Evolutionary conservation across 2,329 filamentous ascomycete species (phyloP), one percentile per base, ranked within the genome.

Genomic region (Claviceps sp.): DNA sequence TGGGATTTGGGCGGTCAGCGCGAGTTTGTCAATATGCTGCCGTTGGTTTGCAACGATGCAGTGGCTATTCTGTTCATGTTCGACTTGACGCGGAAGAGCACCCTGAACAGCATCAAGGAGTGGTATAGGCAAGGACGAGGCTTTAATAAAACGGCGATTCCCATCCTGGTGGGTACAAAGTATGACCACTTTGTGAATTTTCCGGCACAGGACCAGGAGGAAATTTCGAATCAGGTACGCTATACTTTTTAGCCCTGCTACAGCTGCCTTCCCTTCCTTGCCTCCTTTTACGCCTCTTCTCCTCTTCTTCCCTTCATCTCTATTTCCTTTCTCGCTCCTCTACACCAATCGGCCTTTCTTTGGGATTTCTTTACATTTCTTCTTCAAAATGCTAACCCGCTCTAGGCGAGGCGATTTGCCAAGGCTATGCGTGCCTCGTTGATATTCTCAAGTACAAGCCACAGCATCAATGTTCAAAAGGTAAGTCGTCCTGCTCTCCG

Each of bases 131-230:
- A 98, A 70, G 93, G 93, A 47, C 80, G 93, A 57, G 93, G 93
- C 23, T 98, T 98, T 77, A 98, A 98, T 77, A 98, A 98, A 77
- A 98, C 93, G 14, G 93, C 93, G n/a, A 98, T 98, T 59, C 93
- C 93, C 0, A 95, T 98, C 63, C 71, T 98, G 23, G 88, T 98
- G 17, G 93, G 93, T 54, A 98, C 93, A 38, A 98, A 98, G 69
- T 98, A 97, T 68, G 93, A 98, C 63, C 93, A 97, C 65, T 98
- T 98, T 72, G 91, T 98, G 69, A 98, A 97, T 71, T 96, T 98
- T 63, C 90, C 93, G 0, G 80, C 87, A 43, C 91, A 97, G 66
- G 93, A 98, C 64, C 93, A 98, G 67, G 93, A 98, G 68, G 93
- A 98, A 70, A 98, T 98, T 56, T 95, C 89, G 14, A 90, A 93